Percentiles rank a stretch among this genome's conserved stretches.
Conservation (phyloP, 345 rosid species). For the Arabis alpina region DNA sequence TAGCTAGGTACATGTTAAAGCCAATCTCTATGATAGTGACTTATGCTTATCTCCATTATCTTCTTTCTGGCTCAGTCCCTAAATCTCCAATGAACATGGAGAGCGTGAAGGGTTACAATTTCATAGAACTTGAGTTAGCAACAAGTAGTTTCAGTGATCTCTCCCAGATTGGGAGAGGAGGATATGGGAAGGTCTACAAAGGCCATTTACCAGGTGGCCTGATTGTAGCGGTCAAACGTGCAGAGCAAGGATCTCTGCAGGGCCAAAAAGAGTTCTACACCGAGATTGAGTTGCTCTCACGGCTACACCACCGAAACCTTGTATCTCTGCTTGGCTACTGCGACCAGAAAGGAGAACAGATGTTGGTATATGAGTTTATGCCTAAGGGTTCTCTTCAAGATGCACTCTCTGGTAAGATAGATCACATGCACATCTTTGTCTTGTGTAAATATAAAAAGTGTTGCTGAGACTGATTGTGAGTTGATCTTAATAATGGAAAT, state of each 20-base stretch:
- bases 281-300: constrained; percentile 54
- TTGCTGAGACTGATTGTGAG: background rate
- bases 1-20: background rate
- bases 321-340: constrained; percentile 64
- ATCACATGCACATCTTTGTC: background rate
- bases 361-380: constrained; percentile 62
- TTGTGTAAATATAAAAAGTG: background rate
- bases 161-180: constrained; percentile 55
- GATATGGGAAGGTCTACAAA: constrained; percentile 62
- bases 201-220: constrained; percentile 51
- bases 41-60: background rate
- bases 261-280: constrained; percentile 58
- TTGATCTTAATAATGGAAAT: background rate
- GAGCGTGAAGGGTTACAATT: constrained; percentile 49
- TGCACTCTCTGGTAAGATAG: constrained; percentile 49
- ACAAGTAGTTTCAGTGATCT: constrained; percentile 44
- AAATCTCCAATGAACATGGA: constrained; percentile 48
- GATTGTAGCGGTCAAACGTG: constrained; percentile 61
- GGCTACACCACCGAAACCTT: constrained; percentile 67
- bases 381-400: constrained; percentile 58
- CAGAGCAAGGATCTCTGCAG: constrained; percentile 50
- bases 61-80: constrained; percentile 29
- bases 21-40: background rate
- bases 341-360: constrained; percentile 57
- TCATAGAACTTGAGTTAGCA: constrained; percentile 51